Evolutionary conservation across 805 yeast species (phyloP), one percentile per base, ranked within the genome.

Genomic region (Yamadazyma endophytica): DNA sequence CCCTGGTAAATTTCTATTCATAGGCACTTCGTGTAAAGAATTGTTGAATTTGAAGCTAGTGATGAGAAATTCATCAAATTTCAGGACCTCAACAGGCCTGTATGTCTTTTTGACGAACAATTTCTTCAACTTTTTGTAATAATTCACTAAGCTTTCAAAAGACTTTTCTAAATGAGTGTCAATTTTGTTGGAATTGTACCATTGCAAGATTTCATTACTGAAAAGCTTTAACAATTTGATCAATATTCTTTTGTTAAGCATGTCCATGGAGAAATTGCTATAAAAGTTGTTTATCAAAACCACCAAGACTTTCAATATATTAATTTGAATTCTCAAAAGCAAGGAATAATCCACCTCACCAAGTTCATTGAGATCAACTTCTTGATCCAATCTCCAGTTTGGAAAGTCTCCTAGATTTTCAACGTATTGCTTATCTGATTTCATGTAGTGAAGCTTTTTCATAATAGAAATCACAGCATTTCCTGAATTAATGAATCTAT

Each of bases 321-420:
- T 94, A 22, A 82, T 67, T 50, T 88, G 92, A 25, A 89, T 83
- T 48, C 80, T 85, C 8, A 82, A 78, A 26, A 85, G 78, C 33
- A 77, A 70, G 26, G 70, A 70, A 69, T 81, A 78, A 44, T 81
- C 82, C 20, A 82, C 65, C 3, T 71, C 70, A 0, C 70, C 70
- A 23, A 64, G 47, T 11, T 49, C 57, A 12, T 56, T 61, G 17
- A 72, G 61, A 26, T 64, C 62, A 4, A 58, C 56, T 3, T 51
- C 39, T 4, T 47, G 38, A 36, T 64, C 70, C 17, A 56, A 36
- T 21, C 64, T 66, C 92, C 92, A 83, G 24, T 72, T 71, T 13
- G 49, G 36, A n/a, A 29, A 32, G 3, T 38, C 29, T n/a, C 28
- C 24, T 11, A 33, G 38, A n/a, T 33, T 39, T n/a, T 22, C 29